Evolutionary conservation across 176 grass and related monocot species (phyloP).

Genomic region (Coix lacrymajobi): DNA sequence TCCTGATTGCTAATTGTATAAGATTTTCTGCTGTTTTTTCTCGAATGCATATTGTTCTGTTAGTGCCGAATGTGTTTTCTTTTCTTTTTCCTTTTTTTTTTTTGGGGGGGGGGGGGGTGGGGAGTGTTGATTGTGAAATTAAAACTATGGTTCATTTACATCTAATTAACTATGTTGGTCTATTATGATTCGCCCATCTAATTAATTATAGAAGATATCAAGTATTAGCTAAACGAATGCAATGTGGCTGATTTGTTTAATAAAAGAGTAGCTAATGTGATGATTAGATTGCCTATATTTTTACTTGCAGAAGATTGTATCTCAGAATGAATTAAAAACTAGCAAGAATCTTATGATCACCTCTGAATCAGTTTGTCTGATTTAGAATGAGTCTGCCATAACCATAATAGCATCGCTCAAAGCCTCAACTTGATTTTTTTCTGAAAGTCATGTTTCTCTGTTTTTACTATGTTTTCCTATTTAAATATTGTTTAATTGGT

Average conservation of each 20-base stretch:
- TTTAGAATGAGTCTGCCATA: background rate
- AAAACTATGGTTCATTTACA: background rate
- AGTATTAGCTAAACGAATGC: background rate
- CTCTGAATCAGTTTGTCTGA: background rate
- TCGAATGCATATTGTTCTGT: background rate
- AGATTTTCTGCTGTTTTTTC: no score
- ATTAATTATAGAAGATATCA: background rate
- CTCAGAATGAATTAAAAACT: background rate
- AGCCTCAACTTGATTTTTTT: background rate
- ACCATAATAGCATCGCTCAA: background rate
- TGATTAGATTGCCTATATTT: background rate
- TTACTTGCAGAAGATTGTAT: background rate
- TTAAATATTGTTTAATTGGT: background rate
- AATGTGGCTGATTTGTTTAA: background rate
- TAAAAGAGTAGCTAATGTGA: background rate
- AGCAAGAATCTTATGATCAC: background rate
- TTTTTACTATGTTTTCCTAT: background rate
- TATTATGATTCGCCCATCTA: background rate
- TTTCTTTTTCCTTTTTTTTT: no score
- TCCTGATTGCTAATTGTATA: constrained; percentile 20
- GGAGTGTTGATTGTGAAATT: background rate
- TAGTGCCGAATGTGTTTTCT: background rate
- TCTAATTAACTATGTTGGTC: background rate
- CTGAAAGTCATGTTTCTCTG: background rate
- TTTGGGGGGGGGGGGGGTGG: no score